These are phyloP conservation scores for Bertia moriformis DNA, from an alignment of 2,329 filamentous ascomycete genomes.

Conservation along the genomic window DNA sequence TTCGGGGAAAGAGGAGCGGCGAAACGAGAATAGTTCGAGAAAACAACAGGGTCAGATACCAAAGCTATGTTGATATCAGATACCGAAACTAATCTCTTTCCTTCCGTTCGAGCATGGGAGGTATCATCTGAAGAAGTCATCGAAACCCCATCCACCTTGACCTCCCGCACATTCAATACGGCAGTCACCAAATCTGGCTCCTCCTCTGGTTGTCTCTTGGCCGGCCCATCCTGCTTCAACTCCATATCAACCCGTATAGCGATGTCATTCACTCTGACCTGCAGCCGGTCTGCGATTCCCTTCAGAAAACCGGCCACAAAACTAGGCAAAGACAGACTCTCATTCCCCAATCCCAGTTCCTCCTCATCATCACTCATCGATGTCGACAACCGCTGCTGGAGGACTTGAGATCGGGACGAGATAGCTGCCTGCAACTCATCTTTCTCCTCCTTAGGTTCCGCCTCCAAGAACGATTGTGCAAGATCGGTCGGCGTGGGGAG, in stretches of 20 bases:
- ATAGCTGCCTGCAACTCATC: conserved; percentile 41
- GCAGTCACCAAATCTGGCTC: conserved; percentile 18
- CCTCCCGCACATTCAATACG: conserved; percentile 16
- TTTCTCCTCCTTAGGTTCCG: conserved; percentile 40
- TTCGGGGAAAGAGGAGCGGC: conserved; percentile 14
- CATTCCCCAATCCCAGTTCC: conserved; percentile 31
- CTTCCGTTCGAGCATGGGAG: conserved; percentile 8
- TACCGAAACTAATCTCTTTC: conserved; percentile 26
- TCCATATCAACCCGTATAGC: conserved; percentile 33
- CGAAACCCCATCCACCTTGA: conserved; percentile 16
- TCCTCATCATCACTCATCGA: conserved; percentile 30
- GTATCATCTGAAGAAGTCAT: conserved; percentile 5
- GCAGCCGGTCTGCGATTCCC: conserved; percentile 39
- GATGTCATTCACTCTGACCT: conserved; percentile 34
- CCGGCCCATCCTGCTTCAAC: conserved; percentile 18
- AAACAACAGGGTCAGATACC: conserved; percentile 29
- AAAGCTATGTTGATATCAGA: conserved; percentile 26
- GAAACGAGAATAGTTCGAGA: conserved; percentile 25
- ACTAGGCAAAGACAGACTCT: conserved; percentile 36
- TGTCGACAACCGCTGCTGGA: conserved; percentile 29
- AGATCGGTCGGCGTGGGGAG: conserved; percentile 41
- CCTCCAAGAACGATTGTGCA: conserved; percentile 42
- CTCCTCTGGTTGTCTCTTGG: conserved; percentile 16
- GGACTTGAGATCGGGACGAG: conserved; percentile 28
- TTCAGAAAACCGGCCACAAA: conserved; percentile 44